phyloP scores from a whole-genome alignment of 2,329 filamentous ascomycete species.

The Xylariaceae sp. region DNA sequence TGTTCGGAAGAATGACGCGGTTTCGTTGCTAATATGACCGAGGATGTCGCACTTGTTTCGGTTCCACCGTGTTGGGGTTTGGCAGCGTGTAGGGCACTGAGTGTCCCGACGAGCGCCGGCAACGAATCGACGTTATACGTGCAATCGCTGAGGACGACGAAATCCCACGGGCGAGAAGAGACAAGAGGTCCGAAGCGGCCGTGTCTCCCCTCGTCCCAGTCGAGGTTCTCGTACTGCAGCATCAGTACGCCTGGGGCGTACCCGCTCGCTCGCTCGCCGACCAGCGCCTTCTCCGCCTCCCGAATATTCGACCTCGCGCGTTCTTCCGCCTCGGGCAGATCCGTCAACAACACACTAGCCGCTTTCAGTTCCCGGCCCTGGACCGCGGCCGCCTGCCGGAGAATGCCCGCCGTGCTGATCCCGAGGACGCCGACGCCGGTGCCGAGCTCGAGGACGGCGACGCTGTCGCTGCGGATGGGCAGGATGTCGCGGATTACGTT shows the following conservation, averaged over 20 bases:
- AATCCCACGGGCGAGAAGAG: conserved; percentile 50
- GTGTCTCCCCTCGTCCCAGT: conserved; percentile 56
- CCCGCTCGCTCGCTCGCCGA: background rate
- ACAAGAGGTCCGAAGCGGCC: conserved; percentile 49
- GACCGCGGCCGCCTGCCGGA: conserved; percentile 25
- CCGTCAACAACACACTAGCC: conserved; percentile 53
- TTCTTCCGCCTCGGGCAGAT: conserved; percentile 57
- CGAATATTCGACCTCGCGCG: conserved; percentile 52
- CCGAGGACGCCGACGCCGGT: conserved; percentile 61
- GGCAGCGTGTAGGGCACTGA: conserved; percentile 50
- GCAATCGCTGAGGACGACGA: conserved; percentile 61
- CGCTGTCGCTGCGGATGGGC: conserved; percentile 27
- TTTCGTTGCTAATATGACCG: conserved; percentile 58
- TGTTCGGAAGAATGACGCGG: conserved; percentile 57
- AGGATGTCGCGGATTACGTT: conserved; percentile 17
- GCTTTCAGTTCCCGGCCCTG: conserved; percentile 17
- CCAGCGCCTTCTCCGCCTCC: conserved; percentile 12
- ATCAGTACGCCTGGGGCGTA: background rate
- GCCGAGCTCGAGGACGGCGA: conserved; percentile 58
- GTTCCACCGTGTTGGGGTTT: conserved; percentile 30
- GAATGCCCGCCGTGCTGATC: conserved; percentile 48
- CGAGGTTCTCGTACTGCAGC: conserved; percentile 56
- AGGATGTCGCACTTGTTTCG: conserved; percentile 33
- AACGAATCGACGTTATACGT: conserved; percentile 63
- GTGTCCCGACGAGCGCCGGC: conserved; percentile 55